These are phyloP conservation scores for Talaromyces piceae DNA, from an alignment of 2,329 filamentous ascomycete genomes.

Conservation along the genomic window DNA sequence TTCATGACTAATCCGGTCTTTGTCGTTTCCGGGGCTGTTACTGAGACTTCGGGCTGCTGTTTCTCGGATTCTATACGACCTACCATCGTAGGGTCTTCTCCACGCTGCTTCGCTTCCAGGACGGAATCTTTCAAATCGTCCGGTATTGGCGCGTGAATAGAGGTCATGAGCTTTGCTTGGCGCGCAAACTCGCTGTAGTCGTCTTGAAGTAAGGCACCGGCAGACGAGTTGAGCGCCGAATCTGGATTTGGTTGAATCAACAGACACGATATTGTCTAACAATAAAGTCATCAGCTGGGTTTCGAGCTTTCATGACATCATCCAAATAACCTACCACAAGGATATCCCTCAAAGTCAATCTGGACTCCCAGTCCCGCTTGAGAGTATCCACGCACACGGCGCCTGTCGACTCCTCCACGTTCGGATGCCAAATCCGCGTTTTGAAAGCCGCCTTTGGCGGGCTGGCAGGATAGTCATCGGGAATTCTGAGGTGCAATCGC, in stretches of 20 bases:
- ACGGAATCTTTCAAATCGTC: constrained; percentile 38
- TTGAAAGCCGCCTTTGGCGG: constrained; percentile 51
- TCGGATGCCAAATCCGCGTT: constrained; percentile 58
- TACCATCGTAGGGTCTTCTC: constrained; percentile 39
- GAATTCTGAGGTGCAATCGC: constrained; percentile 54
- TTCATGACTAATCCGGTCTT: constrained; percentile 25
- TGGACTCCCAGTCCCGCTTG: constrained; percentile 55
- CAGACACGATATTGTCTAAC: constrained; percentile 52
- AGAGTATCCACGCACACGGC: constrained; percentile 58
- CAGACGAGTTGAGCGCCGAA: constrained; percentile 55
- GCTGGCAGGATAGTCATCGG: constrained; percentile 46
- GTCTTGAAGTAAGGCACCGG: constrained; percentile 52
- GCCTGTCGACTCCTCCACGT: constrained; percentile 55
- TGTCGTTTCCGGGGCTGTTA: constrained; percentile 12
- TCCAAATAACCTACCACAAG: constrained; percentile 35
- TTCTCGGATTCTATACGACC: constrained; percentile 20
- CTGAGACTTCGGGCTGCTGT: constrained; percentile 7
- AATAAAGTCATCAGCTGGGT: neutral
- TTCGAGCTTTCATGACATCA: neutral
- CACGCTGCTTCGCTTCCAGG: constrained; percentile 47
- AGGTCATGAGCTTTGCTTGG: constrained; percentile 54
- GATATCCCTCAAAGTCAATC: constrained; percentile 52
- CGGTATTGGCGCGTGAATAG: constrained; percentile 52
- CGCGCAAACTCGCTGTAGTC: constrained; percentile 52
- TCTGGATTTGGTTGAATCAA: constrained; percentile 59